A percentile compares a stretch with the other conserved stretches of the same genome.
phyloP scores from a whole-genome alignment of 108 stramenopile genomes.

The Cyclotella atomus region DNA sequence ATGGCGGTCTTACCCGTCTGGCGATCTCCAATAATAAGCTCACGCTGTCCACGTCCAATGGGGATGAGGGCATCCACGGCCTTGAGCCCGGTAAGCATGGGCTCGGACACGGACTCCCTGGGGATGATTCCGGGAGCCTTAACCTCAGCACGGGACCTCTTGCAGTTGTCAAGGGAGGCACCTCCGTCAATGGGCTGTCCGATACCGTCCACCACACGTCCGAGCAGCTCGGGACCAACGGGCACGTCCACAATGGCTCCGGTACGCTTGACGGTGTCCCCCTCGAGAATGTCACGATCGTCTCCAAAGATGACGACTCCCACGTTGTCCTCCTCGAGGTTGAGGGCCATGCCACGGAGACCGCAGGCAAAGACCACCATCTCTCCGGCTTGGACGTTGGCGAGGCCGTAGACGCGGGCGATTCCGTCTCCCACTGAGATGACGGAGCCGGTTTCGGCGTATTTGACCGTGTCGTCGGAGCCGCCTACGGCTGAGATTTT shows the following conservation, averaged over 20 bases:
- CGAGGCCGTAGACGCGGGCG: slow-evolving; percentile 99
- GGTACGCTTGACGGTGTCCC: slow-evolving; percentile 99
- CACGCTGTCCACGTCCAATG: slow-evolving; percentile 99
- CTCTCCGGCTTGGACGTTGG: slow-evolving; percentile 99
- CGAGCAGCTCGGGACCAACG: slow-evolving; percentile 96
- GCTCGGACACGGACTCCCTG: slow-evolving; percentile 98
- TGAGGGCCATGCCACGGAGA: slow-evolving; percentile 98
- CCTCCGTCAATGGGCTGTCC: slow-evolving; percentile 98
- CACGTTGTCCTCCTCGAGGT: slow-evolving; percentile 99
- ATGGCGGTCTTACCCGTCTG: slow-evolving; percentile 99
- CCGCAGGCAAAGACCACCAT: slow-evolving; percentile 98
- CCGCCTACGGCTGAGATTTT: slow-evolving; percentile 92
- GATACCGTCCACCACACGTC: slow-evolving; percentile 99
- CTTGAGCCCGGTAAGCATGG: slow-evolving; percentile 99
- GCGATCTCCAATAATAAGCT: slow-evolving; percentile 98
- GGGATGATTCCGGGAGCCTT: slow-evolving; percentile 99
- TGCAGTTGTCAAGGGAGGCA: slow-evolving; percentile 92
- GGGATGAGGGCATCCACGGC: slow-evolving; percentile 99
- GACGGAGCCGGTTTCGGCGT: slow-evolving; percentile 97
- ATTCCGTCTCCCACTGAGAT: slow-evolving; percentile 99
- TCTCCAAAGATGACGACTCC: slow-evolving; percentile 99
- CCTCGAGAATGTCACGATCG: slow-evolving; percentile 99
- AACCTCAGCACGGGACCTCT: slow-evolving; percentile 98
- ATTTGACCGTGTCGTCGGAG: slow-evolving; percentile 84
- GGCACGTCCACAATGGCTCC: slow-evolving; percentile 99